Conservation (phyloP, 192 early-diverging fungal species). For the Allomyces javanicus region DNA sequence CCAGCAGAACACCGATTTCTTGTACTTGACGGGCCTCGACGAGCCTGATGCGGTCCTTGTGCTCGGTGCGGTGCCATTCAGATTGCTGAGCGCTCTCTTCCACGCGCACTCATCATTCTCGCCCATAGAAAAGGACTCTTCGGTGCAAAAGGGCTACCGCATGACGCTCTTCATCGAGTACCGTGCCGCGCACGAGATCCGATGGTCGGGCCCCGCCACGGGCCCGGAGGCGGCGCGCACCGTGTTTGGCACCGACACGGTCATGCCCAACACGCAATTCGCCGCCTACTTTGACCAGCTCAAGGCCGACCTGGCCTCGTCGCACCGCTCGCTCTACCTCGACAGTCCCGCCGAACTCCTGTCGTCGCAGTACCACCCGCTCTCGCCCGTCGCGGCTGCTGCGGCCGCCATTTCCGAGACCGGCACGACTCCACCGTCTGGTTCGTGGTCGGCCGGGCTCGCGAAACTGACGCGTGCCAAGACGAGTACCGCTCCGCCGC, state of each 20-base stretch:
- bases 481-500: constrained; percentile 11
- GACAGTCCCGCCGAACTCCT: background rate
- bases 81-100: background rate
- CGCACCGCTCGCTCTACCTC: background rate
- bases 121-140: background rate
- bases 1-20: constrained; percentile 81
- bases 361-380: constrained; percentile 3
- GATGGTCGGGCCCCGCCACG: constrained; percentile 16
- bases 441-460: background rate
- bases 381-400: constrained; percentile 7
- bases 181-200: constrained; percentile 24
- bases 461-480: constrained; percentile 11
- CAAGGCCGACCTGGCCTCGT: background rate
- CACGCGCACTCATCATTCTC: constrained; percentile 1
- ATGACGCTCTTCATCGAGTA: constrained; percentile 1
- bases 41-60: constrained; percentile 68
- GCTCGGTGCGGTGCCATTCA: constrained; percentile 12
- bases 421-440: background rate
- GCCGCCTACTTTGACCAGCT: background rate
- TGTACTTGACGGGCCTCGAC: constrained; percentile 77
- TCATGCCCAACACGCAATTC: background rate
- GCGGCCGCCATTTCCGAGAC: background rate
- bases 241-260: background rate
- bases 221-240: background rate
- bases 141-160: background rate